Evolutionary conservation across 2,329 filamentous ascomycete genomes (phyloP).

Genomic region (Epichloe typhina): DNA sequence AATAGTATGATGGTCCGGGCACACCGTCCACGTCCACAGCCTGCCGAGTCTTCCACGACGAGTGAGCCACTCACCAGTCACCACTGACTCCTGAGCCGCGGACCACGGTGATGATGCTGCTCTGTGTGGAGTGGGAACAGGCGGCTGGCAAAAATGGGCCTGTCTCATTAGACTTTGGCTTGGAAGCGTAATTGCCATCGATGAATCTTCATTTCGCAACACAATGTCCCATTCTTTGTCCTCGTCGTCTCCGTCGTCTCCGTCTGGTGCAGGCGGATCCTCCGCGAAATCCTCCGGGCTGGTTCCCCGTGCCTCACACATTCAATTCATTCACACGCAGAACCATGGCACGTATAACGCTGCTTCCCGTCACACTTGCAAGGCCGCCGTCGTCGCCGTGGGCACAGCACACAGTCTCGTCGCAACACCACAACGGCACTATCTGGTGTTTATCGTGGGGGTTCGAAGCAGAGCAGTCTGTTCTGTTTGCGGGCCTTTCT

Average conservation of each 20-base stretch:
- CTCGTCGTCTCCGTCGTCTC: not conserved
- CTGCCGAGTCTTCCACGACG: not conserved
- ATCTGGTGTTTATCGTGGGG: too few species aligned
- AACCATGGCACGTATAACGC: too few species aligned
- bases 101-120: not conserved
- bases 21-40: not conserved
- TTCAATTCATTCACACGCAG: not conserved
- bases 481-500: not conserved
- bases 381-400: not conserved
- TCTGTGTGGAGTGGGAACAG: not conserved
- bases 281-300: not conserved
- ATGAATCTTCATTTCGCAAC: not conserved
- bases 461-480: too few species aligned
- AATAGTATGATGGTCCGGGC: not conserved
- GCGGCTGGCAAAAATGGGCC: not conserved
- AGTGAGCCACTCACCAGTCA: not conserved
- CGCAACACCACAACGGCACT: too few species aligned
- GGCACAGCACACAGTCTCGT: not conserved
- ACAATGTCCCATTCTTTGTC: not conserved
- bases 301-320: not conserved
- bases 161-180: constrained; percentile 2
- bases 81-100: too few species aligned
- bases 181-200: constrained; percentile 1
- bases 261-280: not conserved
- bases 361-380: too few species aligned